These are phyloP conservation scores for Streptanthus diversifolius DNA, from an alignment of 345 rosid species.

Conservation along the genomic window DNA sequence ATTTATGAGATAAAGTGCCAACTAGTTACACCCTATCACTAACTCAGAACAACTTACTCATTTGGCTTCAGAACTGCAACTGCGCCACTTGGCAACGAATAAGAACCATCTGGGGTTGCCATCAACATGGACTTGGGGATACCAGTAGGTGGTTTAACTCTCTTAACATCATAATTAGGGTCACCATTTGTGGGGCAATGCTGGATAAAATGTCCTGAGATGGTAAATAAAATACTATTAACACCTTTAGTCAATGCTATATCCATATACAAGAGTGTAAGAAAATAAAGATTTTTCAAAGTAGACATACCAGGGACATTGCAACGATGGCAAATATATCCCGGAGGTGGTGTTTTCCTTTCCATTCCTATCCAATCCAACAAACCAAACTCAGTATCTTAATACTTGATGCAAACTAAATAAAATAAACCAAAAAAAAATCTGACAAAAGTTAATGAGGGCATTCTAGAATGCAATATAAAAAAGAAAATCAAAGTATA, in stretches of 20 bases:
- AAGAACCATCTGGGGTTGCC: conserved; percentile 94
- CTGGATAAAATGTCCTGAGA: conserved; percentile 93
- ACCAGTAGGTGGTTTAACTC: conserved; percentile 94
- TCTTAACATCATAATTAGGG: conserved; percentile 80
- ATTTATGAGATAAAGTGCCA: not conserved
- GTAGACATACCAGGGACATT: conserved; percentile 75
- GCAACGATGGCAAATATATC: conserved; percentile 94
- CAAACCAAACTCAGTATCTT: conserved; percentile 20
- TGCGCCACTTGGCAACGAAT: conserved; percentile 95
- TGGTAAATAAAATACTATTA: not conserved
- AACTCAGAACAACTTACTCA: conserved; percentile 55
- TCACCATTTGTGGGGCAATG: conserved; percentile 99
- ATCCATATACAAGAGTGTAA: not conserved
- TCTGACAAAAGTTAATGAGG: not conserved
- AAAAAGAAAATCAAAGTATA: not conserved
- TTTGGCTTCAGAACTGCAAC: conserved; percentile 93
- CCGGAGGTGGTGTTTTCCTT: conserved; percentile 95
- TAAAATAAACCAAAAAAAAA: not conserved
- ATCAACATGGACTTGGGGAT: conserved; percentile 97
- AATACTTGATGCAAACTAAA: not conserved
- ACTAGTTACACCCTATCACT: not conserved
- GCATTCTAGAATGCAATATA: not conserved
- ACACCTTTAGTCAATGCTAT: not conserved
- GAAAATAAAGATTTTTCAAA: not conserved
- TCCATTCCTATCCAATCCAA: conserved; percentile 65